Evolutionary conservation across 352 stramenopile genomes (phyloP), one percentile per base, ranked within the genome.

Genomic region (Globisporangium viniferum): DNA sequence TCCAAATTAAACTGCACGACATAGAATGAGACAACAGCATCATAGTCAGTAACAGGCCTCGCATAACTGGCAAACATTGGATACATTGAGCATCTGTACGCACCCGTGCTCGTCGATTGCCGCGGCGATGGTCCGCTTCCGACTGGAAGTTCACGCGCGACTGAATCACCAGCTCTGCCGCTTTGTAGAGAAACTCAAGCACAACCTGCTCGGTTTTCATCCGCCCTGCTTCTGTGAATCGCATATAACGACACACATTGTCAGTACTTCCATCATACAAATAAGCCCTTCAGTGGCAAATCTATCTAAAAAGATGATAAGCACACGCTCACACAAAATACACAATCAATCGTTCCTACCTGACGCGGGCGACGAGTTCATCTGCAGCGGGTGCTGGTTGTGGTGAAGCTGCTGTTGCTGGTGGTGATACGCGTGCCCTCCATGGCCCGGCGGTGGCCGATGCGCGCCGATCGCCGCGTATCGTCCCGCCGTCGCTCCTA

Each of bases 121-220:
- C 74, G 27, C 72, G 76, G 22, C 73, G 76, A 14, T 75, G 41
- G 22, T 84, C 80, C 0, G 81, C 64, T 35, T 91, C 81, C 22
- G 78, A 65, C 62, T 86, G 77, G 36, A 93, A 77, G 62, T 89
- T 82, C 27, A 93, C 85, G 66, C 88, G 85, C 66, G 83, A 92
- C 73, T 93, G 86, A 29, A 94, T 68, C 44, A 96, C 85, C 49
- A 96, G 80, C 67, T 96, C 88, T 1, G 88, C 81, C 3, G 80
- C 79, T 69, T 96, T 96, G 73, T 90, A 92, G 3, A 94, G 72
- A 62, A 92, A 92, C 60, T 96, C 88, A 8, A 94, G 74, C 68
- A 96, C 86, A 44, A 94, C 86, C 60, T 93, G 86, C 67, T 96
- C 88, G 2, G 86, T 94, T 62, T 94, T 94, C 54, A 82, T 66